Evolutionary conservation across 2,329 filamentous ascomycete genomes (phyloP).

Genomic region (Beauveria rudraprayagi): DNA sequence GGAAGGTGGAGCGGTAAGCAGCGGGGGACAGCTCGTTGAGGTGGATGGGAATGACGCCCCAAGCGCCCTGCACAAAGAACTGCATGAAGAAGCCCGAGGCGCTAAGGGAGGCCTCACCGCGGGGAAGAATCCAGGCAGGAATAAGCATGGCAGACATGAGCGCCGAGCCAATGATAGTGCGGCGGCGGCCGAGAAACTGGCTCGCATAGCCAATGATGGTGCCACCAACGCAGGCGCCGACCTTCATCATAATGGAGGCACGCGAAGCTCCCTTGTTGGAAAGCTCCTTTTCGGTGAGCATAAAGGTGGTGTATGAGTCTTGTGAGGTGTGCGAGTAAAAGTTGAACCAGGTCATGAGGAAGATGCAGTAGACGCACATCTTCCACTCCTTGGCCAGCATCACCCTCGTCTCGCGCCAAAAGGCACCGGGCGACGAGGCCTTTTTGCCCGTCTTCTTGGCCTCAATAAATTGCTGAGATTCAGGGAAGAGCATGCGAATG

Average conservation of each 20-base stretch:
- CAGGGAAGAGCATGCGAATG: conserved; percentile 60
- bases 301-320: conserved; percentile 75
- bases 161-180: conserved; percentile 54
- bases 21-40: conserved; percentile 65
- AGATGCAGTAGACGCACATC: conserved; percentile 67
- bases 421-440: conserved; percentile 37
- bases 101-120: conserved; percentile 50
- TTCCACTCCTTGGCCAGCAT: conserved; percentile 68
- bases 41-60: conserved; percentile 64
- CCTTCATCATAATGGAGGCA: conserved; percentile 77
- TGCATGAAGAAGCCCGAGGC: conserved; percentile 62
- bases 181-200: conserved; percentile 66
- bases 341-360: conserved; percentile 73
- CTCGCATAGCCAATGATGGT: conserved; percentile 66
- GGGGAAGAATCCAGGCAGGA: conserved; percentile 62
- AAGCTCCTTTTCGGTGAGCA: conserved; percentile 65
- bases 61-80: conserved; percentile 58
- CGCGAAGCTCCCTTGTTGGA: conserved; percentile 55
- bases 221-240: conserved; percentile 66
- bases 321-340: conserved; percentile 73
- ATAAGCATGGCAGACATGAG: conserved; percentile 55
- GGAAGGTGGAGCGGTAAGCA: conserved; percentile 63
- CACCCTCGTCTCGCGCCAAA: conserved; percentile 60
- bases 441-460: conserved; percentile 54
- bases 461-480: conserved; percentile 67